Percentiles rank a stretch among this genome's conserved stretches.
Evolutionary conservation across 805 yeast species (phyloP).

Genomic region (Candida boidinii): DNA sequence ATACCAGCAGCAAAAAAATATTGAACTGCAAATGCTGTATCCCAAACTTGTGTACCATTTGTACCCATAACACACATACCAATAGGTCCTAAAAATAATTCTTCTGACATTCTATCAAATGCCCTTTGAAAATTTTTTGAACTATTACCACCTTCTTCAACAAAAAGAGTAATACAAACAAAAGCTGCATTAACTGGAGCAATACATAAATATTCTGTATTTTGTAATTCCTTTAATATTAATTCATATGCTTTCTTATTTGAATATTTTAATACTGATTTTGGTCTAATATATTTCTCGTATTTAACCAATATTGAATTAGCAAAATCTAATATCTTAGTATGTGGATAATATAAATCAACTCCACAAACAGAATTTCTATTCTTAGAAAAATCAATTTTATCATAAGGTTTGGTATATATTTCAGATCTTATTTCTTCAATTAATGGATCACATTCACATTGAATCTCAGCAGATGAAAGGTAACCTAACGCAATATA

Average conservation of each 20-base stretch:
- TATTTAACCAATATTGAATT: constrained; percentile 55
- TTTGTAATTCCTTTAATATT: constrained; percentile 62
- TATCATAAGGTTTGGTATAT: constrained; percentile 55
- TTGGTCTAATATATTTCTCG: constrained; percentile 69
- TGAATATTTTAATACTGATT: constrained; percentile 51
- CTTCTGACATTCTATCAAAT: constrained; percentile 59
- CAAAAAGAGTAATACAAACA: constrained; percentile 60
- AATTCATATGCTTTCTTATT: constrained; percentile 49
- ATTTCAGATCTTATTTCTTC: constrained; percentile 67
- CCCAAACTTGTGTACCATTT: constrained; percentile 98
- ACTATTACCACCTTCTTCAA: constrained; percentile 71
- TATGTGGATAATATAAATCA: constrained; percentile 91
- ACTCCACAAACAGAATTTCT: constrained; percentile 86
- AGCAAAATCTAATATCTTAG: constrained; percentile 50
- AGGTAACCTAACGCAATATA: constrained; percentile 83
- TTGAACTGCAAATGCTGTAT: constrained; percentile 84
- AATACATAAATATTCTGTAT: constrained; percentile 76
- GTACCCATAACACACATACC: constrained; percentile 96
- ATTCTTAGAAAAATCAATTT: constrained; percentile 59
- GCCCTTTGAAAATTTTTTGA: constrained; percentile 52
- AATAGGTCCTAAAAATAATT: constrained; percentile 74
- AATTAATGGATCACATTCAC: constrained; percentile 58
- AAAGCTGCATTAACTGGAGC: constrained; percentile 94
- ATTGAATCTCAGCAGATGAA: constrained; percentile 44
- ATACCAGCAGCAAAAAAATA: constrained; percentile 73